Percentiles rank a stretch among this genome's conserved stretches.
phyloP scores from a whole-genome alignment of 305 asterid species.

The Caryopteris hybrid region DNA sequence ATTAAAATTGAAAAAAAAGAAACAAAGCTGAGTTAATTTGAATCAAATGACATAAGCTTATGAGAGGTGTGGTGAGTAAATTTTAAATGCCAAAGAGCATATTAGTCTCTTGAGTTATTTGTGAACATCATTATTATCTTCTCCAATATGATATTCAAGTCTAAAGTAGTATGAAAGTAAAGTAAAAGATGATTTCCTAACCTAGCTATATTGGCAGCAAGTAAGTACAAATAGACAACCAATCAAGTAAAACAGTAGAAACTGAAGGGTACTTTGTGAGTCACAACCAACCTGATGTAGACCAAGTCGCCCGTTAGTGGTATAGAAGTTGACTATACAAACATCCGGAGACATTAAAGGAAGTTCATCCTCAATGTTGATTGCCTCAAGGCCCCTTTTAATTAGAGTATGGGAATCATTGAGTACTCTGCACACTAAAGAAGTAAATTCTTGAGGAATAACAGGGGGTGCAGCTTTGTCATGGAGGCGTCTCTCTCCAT shows the following conservation, averaged over 20 bases:
- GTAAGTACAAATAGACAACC: too few species aligned
- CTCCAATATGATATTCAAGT: not conserved
- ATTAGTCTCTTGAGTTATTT: not conserved
- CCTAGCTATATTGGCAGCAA: not conserved
- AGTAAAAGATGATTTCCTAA: not conserved
- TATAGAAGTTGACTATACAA: slow-evolving; percentile 61
- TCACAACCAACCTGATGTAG: slow-evolving; percentile 53
- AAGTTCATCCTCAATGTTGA: slow-evolving; percentile 29
- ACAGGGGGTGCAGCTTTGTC: slow-evolving; percentile 41
- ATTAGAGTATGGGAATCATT: slow-evolving; percentile 39
- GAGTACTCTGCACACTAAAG: slow-evolving; percentile 29
- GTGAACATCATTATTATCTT: not conserved
- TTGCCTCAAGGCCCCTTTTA: slow-evolving; percentile 3
- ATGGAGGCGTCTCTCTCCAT: slow-evolving; percentile 32
- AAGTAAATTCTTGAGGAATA: slow-evolving; percentile 42
- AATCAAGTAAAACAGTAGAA: too few species aligned
- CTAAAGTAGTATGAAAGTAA: not conserved
- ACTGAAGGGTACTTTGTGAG: too few species aligned
- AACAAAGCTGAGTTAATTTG: not conserved
- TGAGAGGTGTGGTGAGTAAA: too few species aligned
- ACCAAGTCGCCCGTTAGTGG: slow-evolving; percentile 49
- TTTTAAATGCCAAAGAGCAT: too few species aligned
- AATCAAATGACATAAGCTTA: not conserved
- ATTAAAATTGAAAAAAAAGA: not conserved
- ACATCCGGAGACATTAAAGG: slow-evolving; percentile 59